Base-by-base conservation (phyloP, 2,329 filamentous ascomycete species). In the Cladosporium velox region DNA sequence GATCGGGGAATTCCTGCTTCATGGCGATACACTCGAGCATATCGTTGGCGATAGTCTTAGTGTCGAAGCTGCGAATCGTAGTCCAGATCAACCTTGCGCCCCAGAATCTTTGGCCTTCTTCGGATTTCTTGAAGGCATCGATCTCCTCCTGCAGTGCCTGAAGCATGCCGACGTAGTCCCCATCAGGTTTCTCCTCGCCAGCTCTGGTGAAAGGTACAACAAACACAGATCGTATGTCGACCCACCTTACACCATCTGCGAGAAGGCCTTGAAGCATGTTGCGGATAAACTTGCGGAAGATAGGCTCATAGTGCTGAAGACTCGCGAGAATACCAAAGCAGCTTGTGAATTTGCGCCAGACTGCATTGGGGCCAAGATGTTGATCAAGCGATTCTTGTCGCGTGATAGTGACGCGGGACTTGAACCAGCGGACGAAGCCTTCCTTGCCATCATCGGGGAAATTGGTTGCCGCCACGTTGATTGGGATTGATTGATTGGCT, bases 11-110 rank as follows among this genome's bases (percentile, higher is more conserved):
- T 35, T 86, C 84, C 64, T 90, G 81, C 79, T 97, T 97, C 72
- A 91, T 89, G 4, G 86, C 84, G 71, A 98, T 92, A 78, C 93
- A 97, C 69, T 91, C 82, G 75, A 94, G 91, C 93, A 97, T 97
- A 77, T 78, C 81, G 69, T 93, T 86, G 24, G 93, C 82, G 57
- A 97, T 87, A 15, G 82, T 77, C 58, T 88, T 87, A 18, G 89
- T 89, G 30, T 86, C 83, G 62, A 87, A 83, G 32, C 80, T 80
- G 49, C 93, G 88, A 55, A 93, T 80, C 0, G 86, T 87, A 0
- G 92, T 94, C 91, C 92, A 96, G 71, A 97, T 96, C 71, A 93
- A 87, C 12, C 91, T 85, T 14, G 91, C 83, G 14, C 93, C 94
- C 90, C 92, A 96, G 79, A 98, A 97, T 0, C 83, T 83, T 67